These are phyloP conservation scores for Brasenia schreberi DNA, from an alignment of 164 flowering plant species.

Conservation along the genomic window DNA sequence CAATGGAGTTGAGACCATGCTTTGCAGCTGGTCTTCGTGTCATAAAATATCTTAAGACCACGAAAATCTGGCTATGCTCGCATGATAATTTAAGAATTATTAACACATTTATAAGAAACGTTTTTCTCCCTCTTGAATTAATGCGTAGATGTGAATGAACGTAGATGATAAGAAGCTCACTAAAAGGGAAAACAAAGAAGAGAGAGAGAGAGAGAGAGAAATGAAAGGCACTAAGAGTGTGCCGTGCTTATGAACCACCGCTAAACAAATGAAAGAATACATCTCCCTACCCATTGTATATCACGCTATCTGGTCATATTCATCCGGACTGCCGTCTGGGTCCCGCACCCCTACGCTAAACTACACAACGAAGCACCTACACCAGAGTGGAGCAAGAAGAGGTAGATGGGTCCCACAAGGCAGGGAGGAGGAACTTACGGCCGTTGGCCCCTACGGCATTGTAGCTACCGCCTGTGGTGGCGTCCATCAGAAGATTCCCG, in stretches of 20 bases:
- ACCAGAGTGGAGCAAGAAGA: slow-evolving; percentile 33
- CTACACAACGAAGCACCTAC: background rate
- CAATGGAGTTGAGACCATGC: too few species aligned
- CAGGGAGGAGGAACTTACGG: slow-evolving; percentile 44
- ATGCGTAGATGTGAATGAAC: too few species aligned
- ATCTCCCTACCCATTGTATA: background rate
- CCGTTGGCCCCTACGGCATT: slow-evolving; percentile 43
- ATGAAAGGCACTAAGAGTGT: background rate
- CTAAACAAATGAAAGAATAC: slow-evolving; percentile 1
- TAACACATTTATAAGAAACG: too few species aligned
- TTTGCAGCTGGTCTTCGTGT: too few species aligned
- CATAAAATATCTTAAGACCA: too few species aligned
- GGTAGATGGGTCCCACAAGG: slow-evolving; percentile 36
- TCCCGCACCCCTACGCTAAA: background rate
- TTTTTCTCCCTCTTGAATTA: too few species aligned
- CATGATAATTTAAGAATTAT: too few species aligned
- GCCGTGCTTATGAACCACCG: background rate
- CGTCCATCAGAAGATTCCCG: slow-evolving; percentile 34
- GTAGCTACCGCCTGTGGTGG: slow-evolving; percentile 34
- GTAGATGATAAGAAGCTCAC: background rate
- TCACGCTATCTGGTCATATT: too few species aligned
- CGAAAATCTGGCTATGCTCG: too few species aligned
- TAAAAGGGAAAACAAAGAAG: background rate
- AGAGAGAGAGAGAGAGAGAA: background rate
- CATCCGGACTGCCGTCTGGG: background rate